Conservation (phyloP, 2,329 filamentous ascomycete species). For the Apiospora saccharicola region DNA sequence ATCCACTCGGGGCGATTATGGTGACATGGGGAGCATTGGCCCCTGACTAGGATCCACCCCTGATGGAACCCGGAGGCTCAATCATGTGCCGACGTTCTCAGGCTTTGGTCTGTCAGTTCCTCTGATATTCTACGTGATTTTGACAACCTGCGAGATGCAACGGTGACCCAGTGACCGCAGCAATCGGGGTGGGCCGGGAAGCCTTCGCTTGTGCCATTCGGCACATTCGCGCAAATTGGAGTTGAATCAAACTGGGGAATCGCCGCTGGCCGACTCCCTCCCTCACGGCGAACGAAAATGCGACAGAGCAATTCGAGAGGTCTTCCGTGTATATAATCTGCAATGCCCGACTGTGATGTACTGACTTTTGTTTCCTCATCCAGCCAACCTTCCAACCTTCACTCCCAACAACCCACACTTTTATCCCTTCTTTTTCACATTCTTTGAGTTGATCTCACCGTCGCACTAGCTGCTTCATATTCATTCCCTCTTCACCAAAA, state of each 20-base stretch:
- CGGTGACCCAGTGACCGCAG: background rate
- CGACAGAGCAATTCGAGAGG: background rate
- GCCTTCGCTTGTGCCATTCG: background rate
- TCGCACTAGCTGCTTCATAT: conserved; percentile 10
- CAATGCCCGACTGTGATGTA: background rate
- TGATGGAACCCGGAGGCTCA: conserved; percentile 1
- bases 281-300: background rate
- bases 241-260: background rate
- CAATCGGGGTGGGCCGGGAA: background rate
- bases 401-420: background rate
- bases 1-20: background rate
- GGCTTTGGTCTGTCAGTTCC: background rate
- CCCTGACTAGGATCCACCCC: background rate
- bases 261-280: too few relatives aligned
- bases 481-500: background rate
- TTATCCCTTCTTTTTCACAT: background rate
- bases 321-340: background rate
- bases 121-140: background rate
- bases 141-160: background rate
- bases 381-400: conserved; percentile 14
- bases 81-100: background rate
- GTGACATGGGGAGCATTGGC: background rate
- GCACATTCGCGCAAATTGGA: background rate
- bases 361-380: background rate
- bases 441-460: conserved; percentile 16